These are phyloP conservation scores for Penicillium bialowiezense DNA, from an alignment of 495 filamentous ascomycete species.

Conservation along the genomic window DNA sequence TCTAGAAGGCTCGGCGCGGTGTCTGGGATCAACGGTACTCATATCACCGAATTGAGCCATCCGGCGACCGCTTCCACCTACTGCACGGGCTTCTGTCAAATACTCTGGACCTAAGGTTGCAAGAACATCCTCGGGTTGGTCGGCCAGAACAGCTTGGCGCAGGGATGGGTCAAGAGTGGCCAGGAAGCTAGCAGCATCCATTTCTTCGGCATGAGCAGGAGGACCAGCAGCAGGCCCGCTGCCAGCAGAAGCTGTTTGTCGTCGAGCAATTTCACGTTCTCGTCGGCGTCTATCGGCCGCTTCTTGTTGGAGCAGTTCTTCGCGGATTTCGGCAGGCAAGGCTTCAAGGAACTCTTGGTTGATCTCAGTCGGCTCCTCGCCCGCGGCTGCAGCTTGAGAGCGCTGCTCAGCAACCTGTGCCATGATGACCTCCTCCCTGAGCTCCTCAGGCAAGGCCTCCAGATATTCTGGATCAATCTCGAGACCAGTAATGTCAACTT, in stretches of 20 bases:
- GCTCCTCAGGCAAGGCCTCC: slow-evolving; percentile 88
- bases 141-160: slow-evolving; percentile 80
- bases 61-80: slow-evolving; percentile 51
- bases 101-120: slow-evolving; percentile 82
- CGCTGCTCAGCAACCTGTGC: slow-evolving; percentile 80
- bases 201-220: slow-evolving; percentile 68
- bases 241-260: slow-evolving; percentile 50
- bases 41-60: slow-evolving; percentile 60
- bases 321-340: slow-evolving; percentile 81
- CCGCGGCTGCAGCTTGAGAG: slow-evolving; percentile 72
- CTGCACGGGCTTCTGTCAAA: slow-evolving; percentile 77
- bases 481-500: slow-evolving; percentile 87
- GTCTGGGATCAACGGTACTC: slow-evolving; percentile 40
- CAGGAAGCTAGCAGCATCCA: slow-evolving; percentile 91
- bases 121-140: slow-evolving; percentile 86
- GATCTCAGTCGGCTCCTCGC: slow-evolving; percentile 82
- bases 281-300: slow-evolving; percentile 82
- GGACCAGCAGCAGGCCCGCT: slow-evolving; percentile 32
- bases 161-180: slow-evolving; percentile 84
- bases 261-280: slow-evolving; percentile 73
- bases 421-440: slow-evolving; percentile 92
- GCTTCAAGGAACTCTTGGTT: slow-evolving; percentile 94
- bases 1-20: slow-evolving; percentile 41
- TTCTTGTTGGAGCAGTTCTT: slow-evolving; percentile 88
- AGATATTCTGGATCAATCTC: slow-evolving; percentile 94